Conservation (phyloP, 192 early-diverging fungal species). For the Phlyctochytrium arcticum region DNA sequence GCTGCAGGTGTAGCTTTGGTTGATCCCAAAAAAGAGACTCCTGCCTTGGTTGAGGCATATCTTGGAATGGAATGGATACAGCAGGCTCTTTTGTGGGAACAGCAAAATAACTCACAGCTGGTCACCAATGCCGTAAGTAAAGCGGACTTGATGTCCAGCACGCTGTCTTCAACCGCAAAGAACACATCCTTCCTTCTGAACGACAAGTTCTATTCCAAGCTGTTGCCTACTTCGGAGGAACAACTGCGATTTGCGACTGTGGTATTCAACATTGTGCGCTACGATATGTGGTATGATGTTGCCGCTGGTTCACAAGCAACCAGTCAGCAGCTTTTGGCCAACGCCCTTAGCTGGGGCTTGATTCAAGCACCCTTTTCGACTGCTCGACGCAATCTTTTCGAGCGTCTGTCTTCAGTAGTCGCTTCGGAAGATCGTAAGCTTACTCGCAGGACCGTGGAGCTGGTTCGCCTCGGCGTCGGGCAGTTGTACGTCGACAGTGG, state of each 20-base stretch:
- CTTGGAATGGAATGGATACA: constrained; percentile 30
- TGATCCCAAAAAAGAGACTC: constrained; percentile 49
- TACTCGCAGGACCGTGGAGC: constrained; percentile 4
- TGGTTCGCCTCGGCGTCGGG: constrained; percentile 38
- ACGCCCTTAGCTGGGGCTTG: constrained; percentile 54
- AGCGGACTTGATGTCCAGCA: constrained; percentile 32
- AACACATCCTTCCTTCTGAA: constrained; percentile 70
- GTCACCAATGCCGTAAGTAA: not conserved
- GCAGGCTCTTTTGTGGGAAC: constrained; percentile 23
- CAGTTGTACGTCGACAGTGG: constrained; percentile 22
- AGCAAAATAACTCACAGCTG: not conserved
- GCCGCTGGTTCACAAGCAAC: not conserved
- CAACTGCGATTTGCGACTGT: constrained; percentile 63
- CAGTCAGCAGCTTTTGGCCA: constrained; percentile 34
- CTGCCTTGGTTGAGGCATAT: constrained; percentile 39
- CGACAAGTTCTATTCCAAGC: constrained; percentile 79
- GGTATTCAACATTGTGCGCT: constrained; percentile 36
- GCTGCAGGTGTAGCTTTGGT: constrained; percentile 37
- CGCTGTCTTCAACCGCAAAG: constrained; percentile 4
- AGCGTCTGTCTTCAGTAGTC: not conserved
- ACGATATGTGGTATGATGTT: constrained; percentile 30
- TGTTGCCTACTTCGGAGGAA: constrained; percentile 56
- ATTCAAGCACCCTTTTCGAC: constrained; percentile 34
- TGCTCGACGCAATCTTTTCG: constrained; percentile 29
- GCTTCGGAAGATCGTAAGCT: not conserved